These are phyloP conservation scores for Botryotinia convoluta DNA, from an alignment of 2,329 filamentous ascomycete species.

Conservation along the genomic window DNA sequence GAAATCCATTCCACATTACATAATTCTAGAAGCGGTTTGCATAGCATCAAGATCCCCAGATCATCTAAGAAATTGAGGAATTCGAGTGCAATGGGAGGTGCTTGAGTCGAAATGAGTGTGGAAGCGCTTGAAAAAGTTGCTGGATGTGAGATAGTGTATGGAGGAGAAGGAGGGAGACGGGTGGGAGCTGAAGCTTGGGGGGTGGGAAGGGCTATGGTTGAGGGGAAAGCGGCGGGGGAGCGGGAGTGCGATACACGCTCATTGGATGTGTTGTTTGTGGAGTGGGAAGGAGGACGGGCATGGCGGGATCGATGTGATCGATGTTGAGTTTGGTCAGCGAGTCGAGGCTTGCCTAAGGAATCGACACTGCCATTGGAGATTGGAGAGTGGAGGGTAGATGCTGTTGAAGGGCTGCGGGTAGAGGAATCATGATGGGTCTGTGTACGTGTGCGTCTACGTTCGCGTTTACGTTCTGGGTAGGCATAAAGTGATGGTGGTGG, in stretches of 20 bases:
- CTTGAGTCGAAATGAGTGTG: neutral
- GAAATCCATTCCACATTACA: conserved; percentile 25
- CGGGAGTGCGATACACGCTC: neutral
- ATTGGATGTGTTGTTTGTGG: neutral
- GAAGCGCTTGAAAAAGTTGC: neutral
- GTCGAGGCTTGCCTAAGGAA: conserved; percentile 5
- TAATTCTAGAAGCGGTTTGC: conserved; percentile 25
- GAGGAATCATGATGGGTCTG: neutral
- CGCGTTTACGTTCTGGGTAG: neutral
- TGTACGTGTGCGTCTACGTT: neutral
- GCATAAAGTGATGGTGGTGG: neutral
- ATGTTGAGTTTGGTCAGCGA: neutral
- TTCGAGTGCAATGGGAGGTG: conserved; percentile 6
- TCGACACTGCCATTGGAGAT: neutral
- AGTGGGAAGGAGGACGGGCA: neutral
- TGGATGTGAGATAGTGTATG: neutral
- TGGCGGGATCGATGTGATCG: conserved; percentile 4
- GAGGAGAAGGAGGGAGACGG: neutral
- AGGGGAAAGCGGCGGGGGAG: neutral
- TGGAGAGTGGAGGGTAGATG: conserved; percentile 10
- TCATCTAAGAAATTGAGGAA: conserved; percentile 32
- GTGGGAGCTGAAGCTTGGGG: neutral
- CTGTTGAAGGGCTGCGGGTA: neutral
- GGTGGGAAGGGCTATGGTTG: neutral
- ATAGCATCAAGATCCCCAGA: conserved; percentile 29